Conservation (phyloP, 176 grass and related monocot genomes). For the Olyra latifolia region DNA sequence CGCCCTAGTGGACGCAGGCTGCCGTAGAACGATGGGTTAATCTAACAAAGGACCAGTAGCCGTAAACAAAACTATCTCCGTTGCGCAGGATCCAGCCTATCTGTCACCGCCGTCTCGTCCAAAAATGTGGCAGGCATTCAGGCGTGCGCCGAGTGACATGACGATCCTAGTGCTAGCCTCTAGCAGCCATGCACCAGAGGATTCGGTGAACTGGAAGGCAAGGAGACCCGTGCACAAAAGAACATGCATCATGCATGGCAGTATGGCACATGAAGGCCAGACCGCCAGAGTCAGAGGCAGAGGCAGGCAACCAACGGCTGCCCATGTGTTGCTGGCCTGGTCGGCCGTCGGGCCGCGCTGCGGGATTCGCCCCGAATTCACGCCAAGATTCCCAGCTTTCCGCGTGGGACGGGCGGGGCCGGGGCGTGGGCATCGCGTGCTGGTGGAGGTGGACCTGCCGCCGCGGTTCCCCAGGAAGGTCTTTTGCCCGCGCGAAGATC, state of each 20-base stretch:
- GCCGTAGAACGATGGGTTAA: not conserved
- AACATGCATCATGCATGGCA: not conserved
- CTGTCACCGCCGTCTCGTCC: not conserved
- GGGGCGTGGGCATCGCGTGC: not conserved
- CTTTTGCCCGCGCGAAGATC: not conserved
- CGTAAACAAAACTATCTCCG: not conserved
- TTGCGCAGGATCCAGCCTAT: not conserved
- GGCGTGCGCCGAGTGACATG: not conserved
- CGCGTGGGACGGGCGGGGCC: not conserved
- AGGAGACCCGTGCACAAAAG: not conserved
- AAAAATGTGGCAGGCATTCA: not conserved
- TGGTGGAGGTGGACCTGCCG: not conserved
- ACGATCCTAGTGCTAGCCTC: not conserved
- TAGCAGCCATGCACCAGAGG: not conserved
- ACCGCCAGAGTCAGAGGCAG: not conserved
- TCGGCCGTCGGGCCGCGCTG: not conserved
- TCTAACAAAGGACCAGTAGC: not conserved
- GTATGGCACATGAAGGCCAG: slow-evolving; percentile 5
- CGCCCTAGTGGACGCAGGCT: too few relatives aligned
- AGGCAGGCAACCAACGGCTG: not conserved
- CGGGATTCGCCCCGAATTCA: not conserved
- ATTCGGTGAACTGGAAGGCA: not conserved
- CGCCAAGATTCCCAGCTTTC: slow-evolving; percentile 14
- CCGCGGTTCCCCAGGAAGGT: slow-evolving; percentile 13
- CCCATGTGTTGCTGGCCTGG: not conserved